Percentiles rank a stretch among this genome's conserved stretches.
Evolutionary conservation across 257 asterid genomes (phyloP).

Genomic region (Prunella vulgaris): DNA sequence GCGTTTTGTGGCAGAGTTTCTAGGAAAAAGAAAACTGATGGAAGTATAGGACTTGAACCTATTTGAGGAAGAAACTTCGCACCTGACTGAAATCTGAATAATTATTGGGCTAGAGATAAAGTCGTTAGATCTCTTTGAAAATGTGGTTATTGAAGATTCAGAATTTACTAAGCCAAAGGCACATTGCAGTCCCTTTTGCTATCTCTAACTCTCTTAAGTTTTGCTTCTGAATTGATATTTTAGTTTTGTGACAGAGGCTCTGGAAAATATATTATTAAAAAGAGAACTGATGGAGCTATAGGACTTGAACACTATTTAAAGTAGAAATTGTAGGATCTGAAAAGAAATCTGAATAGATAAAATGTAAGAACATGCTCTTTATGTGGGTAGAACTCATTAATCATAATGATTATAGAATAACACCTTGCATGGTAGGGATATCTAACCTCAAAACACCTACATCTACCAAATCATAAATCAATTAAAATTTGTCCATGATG

Average conservation of each 20-base stretch:
- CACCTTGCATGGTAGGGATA: background rate
- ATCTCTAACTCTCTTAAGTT: background rate
- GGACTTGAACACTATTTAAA: background rate
- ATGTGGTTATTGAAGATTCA: background rate
- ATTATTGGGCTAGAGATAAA: background rate
- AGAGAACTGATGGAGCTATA: background rate
- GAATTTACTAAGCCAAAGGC: background rate
- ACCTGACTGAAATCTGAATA: background rate
- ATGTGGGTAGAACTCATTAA: background rate
- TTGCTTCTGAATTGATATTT: background rate
- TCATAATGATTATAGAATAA: background rate
- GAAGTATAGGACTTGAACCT: background rate
- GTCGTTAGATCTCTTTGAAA: background rate
- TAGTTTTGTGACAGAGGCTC: background rate
- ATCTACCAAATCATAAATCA: conserved; percentile 2
- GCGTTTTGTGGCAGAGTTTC: background rate
- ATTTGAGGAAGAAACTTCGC: background rate
- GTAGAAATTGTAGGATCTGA: background rate
- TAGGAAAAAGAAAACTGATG: background rate
- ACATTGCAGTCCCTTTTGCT: background rate
- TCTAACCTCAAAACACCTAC: conserved; percentile 2
- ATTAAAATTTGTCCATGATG: background rate
- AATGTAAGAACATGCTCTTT: background rate
- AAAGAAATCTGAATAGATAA: background rate
- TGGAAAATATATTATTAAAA: background rate